phyloP scores from a whole-genome alignment of 2,329 filamentous ascomycete genomes.

The Fusarium newnesense region DNA sequence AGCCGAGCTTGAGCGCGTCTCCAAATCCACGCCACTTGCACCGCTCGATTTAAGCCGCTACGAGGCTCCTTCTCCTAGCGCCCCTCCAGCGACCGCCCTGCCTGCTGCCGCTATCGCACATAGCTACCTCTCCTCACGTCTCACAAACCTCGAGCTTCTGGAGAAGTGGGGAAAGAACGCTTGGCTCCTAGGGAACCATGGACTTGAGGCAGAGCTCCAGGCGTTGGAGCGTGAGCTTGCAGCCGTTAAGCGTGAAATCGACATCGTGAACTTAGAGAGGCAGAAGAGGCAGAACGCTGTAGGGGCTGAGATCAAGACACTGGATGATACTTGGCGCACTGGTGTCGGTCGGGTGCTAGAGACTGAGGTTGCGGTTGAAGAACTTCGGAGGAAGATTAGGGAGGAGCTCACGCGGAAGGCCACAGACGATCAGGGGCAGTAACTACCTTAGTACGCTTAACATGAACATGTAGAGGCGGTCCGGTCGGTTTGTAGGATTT shows the following conservation, averaged over 20 bases:
- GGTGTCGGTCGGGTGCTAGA: slow-evolving; percentile 85
- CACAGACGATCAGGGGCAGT: slow-evolving; percentile 9
- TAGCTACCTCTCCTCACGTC: slow-evolving; percentile 63
- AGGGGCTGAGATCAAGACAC: slow-evolving; percentile 74
- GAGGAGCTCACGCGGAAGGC: slow-evolving; percentile 63
- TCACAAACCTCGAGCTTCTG: slow-evolving; percentile 73
- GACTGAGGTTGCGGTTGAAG: slow-evolving; percentile 85
- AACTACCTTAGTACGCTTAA: neutral
- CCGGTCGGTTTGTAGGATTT: neutral
- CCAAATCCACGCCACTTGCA: slow-evolving; percentile 49
- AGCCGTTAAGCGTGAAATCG: slow-evolving; percentile 73
- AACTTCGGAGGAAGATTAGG: slow-evolving; percentile 73
- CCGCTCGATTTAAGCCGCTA: slow-evolving; percentile 82
- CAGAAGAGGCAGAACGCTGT: slow-evolving; percentile 76
- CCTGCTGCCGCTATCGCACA: slow-evolving; percentile 61
- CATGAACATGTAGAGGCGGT: neutral
- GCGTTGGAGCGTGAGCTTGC: slow-evolving; percentile 80
- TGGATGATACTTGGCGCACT: slow-evolving; percentile 83
- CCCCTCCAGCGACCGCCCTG: slow-evolving; percentile 70
- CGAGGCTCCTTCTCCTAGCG: slow-evolving; percentile 65
- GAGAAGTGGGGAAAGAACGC: slow-evolving; percentile 87
- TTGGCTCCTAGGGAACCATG: slow-evolving; percentile 88
- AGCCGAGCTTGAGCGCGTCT: slow-evolving; percentile 75
- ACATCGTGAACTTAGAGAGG: slow-evolving; percentile 76
- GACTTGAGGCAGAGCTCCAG: slow-evolving; percentile 74